Evolutionary conservation across 345 rosid genomes (phyloP), one percentile per base, ranked within the genome.

Genomic region (Passiflora organensis): DNA sequence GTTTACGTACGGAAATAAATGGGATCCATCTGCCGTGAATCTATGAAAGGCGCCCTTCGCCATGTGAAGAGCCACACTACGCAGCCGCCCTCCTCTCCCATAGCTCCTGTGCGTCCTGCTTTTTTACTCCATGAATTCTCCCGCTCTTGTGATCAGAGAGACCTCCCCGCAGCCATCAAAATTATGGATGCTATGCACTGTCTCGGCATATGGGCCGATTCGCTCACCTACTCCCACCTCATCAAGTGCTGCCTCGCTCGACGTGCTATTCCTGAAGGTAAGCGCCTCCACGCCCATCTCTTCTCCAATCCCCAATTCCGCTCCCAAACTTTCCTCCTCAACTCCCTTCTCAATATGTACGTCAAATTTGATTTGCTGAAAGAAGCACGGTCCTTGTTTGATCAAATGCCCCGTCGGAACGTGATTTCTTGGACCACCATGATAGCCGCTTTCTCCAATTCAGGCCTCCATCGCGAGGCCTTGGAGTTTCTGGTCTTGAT

Each of bases 391-490:
- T 32, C 25, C 8, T 13, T 74, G 72, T 70, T 75, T 38, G 80
- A 75, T 20, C 12, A 64, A 71, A 75, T 67, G 80, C 76, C 65
- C 17, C 53, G 56, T 0, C 47, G 65, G 61, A 68, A 76, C 46
- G 74, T 71, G 3, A 68, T 75, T 53, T 75, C 95, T 34, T 86
- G 95, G 95, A 86, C 95, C n/a, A 81, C 90, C 0, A 56, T 86
- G 66, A 81, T 86, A 24, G 72, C 88, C 25, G 90, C 84, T 58
- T 83, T 67, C 13, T 56, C 84, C n/a, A 66, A 59, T 60, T 55
- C 51, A 1, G 75, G 58, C 5, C 47, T 67, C 32, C 59, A 65
- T 19, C 28, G 13, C 43, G 48, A 63, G 55, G 73, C 80, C 21
- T 9, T 71, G 56, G 51, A 60, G 39, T 61, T 55, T 32, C 66